Percentiles rank a stretch among this genome's conserved stretches.
phyloP scores from a whole-genome alignment of 805 yeast species.

The Maudiozyma bulderi region DNA sequence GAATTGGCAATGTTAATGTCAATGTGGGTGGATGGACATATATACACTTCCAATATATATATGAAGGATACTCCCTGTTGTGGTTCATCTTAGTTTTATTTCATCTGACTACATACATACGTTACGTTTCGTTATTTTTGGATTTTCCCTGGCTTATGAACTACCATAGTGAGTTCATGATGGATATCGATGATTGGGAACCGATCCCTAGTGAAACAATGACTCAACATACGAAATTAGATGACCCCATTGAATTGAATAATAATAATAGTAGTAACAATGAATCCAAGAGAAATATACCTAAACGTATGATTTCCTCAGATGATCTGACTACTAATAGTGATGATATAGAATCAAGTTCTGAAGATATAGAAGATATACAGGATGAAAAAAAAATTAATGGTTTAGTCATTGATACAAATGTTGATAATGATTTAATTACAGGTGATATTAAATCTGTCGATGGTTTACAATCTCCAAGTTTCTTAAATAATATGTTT shows the following conservation, averaged over 20 bases:
- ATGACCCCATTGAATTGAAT: not conserved
- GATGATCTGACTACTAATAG: not conserved
- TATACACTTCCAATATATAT: too few species aligned
- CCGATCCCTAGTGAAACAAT: conserved; percentile 10
- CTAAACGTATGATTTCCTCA: not conserved
- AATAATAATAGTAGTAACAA: not conserved
- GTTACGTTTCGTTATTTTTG: not conserved
- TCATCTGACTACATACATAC: too few species aligned
- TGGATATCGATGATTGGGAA: conserved; percentile 17
- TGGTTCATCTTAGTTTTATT: too few species aligned
- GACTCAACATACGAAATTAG: not conserved
- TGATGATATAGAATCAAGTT: conserved; percentile 5
- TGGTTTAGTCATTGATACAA: not conserved
- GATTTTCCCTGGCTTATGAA: not conserved
- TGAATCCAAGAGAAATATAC: not conserved
- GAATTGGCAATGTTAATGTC: too few species aligned
- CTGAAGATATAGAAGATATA: not conserved
- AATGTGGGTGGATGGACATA: too few species aligned
- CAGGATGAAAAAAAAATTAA: not conserved
- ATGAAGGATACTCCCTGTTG: too few species aligned
- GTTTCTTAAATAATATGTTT: conserved; percentile 7
- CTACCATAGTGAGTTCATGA: not conserved
- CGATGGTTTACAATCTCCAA: conserved; percentile 5
- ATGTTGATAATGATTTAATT: not conserved
- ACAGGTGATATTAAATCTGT: not conserved